Evolutionary conservation across 257 asterid species (phyloP).

Genomic region (Ocimum tenuiflorum): DNA sequence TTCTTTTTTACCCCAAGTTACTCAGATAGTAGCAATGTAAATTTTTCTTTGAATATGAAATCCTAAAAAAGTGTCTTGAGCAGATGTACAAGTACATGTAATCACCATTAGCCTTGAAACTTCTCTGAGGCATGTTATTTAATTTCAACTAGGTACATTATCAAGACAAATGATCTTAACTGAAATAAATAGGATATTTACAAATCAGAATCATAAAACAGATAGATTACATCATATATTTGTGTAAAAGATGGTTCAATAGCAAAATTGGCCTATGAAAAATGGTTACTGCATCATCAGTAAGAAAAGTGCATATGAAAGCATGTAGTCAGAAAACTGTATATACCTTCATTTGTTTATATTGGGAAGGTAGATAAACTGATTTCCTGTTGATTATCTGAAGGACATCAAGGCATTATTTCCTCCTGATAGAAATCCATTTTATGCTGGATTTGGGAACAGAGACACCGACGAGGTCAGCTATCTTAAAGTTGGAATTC

Average conservation of each 20-base stretch:
- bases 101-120: neutral
- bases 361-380: neutral
- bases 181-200: neutral
- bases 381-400: neutral
- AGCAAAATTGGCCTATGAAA: neutral
- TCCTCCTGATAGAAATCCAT: constrained; percentile 76
- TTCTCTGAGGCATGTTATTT: neutral
- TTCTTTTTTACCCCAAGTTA: neutral
- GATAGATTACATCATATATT: neutral
- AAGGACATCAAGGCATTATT: constrained; percentile 83
- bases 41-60: neutral
- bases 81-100: neutral
- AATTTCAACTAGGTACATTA: too few relatives aligned
- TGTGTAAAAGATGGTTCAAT: neutral
- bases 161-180: too few relatives aligned
- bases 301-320: neutral
- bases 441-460: constrained; percentile 98
- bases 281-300: neutral
- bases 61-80: neutral
- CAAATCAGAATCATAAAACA: neutral
- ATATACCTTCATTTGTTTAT: neutral
- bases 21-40: too few relatives aligned
- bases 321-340: neutral
- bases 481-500: constrained; percentile 92
- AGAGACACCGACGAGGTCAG: constrained; percentile 92